Evolutionary conservation across 768 basidiomycete genomes (phyloP).

Genomic region (Rhodosporidiobolus sp.): DNA sequence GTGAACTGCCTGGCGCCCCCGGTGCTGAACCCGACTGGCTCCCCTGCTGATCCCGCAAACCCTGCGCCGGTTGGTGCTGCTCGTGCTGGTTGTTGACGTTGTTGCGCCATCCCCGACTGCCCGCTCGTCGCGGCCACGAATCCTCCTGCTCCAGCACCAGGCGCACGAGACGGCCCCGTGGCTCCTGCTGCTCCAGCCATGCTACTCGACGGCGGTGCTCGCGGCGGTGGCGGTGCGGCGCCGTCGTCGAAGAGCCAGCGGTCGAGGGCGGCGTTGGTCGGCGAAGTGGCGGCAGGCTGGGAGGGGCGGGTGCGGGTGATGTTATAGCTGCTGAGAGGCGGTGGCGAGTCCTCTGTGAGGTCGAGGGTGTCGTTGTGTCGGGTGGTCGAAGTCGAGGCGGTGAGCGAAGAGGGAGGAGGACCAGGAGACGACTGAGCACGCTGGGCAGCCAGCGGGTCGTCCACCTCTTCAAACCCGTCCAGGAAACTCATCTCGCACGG

Average conservation of each 20-base stretch:
- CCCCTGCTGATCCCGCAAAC: too few species aligned
- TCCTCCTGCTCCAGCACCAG: too few species aligned
- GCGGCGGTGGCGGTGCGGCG: neutral
- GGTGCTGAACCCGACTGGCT: neutral
- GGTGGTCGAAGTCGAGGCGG: neutral
- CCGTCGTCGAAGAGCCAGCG: neutral
- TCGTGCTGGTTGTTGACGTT: too few species aligned
- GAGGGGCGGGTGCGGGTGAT: rapidly evolving
- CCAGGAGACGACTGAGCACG: neutral
- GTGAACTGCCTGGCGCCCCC: too few species aligned
- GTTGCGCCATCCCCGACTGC: too few species aligned
- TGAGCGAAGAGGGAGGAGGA: too few species aligned
- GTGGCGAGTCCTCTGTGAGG: conserved; percentile 22
- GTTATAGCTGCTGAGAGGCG: neutral
- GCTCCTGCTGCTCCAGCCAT: too few species aligned
- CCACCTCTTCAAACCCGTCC: conserved; percentile 25
- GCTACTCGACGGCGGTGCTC: neutral
- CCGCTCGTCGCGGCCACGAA: too few species aligned
- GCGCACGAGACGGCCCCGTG: too few species aligned
- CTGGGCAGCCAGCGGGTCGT: neutral
- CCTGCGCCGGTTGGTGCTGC: neutral
- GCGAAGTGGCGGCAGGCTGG: neutral
- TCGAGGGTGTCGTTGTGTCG: conserved; percentile 8
- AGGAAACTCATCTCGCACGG: conserved; percentile 4
- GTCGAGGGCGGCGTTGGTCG: neutral